These are phyloP conservation scores for Aspergillus bridgeri DNA, from an alignment of 495 filamentous ascomycete genomes.

Conservation along the genomic window DNA sequence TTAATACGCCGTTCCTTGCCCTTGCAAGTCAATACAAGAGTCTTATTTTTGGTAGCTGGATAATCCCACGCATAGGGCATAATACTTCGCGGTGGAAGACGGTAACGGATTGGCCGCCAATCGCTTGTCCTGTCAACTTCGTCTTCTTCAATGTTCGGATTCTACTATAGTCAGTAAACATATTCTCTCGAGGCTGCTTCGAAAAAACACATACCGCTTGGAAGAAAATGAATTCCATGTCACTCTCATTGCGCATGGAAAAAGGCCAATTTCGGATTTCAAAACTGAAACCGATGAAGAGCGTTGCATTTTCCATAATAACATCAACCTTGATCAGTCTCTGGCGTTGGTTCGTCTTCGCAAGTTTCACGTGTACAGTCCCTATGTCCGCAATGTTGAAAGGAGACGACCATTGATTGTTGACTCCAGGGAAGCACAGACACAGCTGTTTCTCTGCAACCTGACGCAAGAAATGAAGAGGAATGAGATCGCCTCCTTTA, in stretches of 20 bases:
- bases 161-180: slow-evolving; percentile 26
- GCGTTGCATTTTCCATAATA: slow-evolving; percentile 84
- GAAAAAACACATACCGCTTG: slow-evolving; percentile 64
- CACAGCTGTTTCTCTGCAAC: slow-evolving; percentile 80
- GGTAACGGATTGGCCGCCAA: slow-evolving; percentile 88
- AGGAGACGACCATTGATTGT: slow-evolving; percentile 96
- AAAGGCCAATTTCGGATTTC: slow-evolving; percentile 96
- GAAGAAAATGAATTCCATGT: slow-evolving; percentile 91
- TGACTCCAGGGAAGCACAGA: slow-evolving; percentile 88
- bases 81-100: slow-evolving; percentile 90
- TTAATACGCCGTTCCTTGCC: slow-evolving; percentile 85
- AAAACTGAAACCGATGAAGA: slow-evolving; percentile 86
- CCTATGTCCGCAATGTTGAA: slow-evolving; percentile 96
- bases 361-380: slow-evolving; percentile 87
- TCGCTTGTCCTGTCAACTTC: slow-evolving; percentile 72
- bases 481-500: slow-evolving; percentile 70
- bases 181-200: too few relatives aligned
- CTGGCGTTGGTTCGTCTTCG: slow-evolving; percentile 84
- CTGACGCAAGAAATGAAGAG: slow-evolving; percentile 82
- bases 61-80: slow-evolving; percentile 99
- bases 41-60: slow-evolving; percentile 92
- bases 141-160: slow-evolving; percentile 74
- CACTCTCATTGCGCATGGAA: slow-evolving; percentile 96
- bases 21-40: slow-evolving; percentile 75
- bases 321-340: slow-evolving; percentile 83